Evolutionary conservation across 805 yeast genomes (phyloP).

Genomic region (Nakazawaea pomicola): DNA sequence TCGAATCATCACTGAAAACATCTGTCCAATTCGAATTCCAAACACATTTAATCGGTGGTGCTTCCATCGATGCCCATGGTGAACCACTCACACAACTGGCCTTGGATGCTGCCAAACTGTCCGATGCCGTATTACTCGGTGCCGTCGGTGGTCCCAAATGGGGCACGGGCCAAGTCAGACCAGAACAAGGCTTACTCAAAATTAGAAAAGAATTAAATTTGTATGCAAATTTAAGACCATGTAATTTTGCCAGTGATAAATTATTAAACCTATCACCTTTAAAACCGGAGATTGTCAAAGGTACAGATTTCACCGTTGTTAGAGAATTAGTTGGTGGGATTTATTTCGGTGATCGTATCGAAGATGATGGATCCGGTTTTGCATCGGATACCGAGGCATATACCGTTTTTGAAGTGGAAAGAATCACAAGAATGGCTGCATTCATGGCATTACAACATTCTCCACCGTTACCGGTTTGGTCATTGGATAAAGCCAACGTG

Average conservation of each 20-base stretch:
- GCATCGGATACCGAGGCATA: constrained; percentile 95
- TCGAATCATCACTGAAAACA: constrained; percentile 44
- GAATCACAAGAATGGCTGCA: constrained; percentile 98
- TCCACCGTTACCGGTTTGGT: constrained; percentile 95
- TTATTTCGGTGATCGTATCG: constrained; percentile 93
- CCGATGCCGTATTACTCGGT: constrained; percentile 95
- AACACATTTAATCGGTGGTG: constrained; percentile 92
- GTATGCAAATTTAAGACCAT: constrained; percentile 96
- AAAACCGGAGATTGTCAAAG: constrained; percentile 76
- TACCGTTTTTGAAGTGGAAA: constrained; percentile 85
- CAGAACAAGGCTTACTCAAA: constrained; percentile 93
- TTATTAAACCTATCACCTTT: constrained; percentile 85
- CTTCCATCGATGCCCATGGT: constrained; percentile 97
- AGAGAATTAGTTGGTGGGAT: constrained; percentile 98
- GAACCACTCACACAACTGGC: constrained; percentile 84
- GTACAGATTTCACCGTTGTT: constrained; percentile 89
- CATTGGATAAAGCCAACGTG: constrained; percentile 95
- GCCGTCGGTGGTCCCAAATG: constrained; percentile 99
- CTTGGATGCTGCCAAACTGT: constrained; percentile 72
- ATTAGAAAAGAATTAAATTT: constrained; percentile 91
- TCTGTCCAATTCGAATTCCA: constrained; percentile 67
- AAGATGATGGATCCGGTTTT: constrained; percentile 79
- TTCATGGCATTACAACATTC: constrained; percentile 87
- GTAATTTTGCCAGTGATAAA: constrained; percentile 84
- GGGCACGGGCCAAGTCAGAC: constrained; percentile 96